These are phyloP conservation scores for Coemansia biformis DNA, from an alignment of 192 early-diverging fungal species.

Conservation along the genomic window DNA sequence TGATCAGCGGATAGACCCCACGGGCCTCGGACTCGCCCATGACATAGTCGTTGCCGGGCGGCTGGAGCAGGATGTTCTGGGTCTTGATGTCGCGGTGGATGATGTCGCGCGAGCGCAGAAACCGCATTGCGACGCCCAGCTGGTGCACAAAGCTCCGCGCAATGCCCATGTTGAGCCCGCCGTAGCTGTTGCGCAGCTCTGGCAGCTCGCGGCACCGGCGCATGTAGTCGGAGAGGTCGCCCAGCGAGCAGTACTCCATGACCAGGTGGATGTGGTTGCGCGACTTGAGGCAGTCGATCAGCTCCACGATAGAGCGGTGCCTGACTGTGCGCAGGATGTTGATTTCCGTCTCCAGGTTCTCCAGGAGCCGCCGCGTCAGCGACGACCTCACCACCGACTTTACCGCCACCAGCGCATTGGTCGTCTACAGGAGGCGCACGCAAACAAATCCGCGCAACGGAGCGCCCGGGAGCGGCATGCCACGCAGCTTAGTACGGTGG, in stretches of 20 bases:
- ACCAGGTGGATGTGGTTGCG: constrained; percentile 90
- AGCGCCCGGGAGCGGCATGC: too few relatives aligned
- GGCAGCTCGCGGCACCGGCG: constrained; percentile 57
- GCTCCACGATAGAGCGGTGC: constrained; percentile 82
- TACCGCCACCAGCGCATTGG: constrained; percentile 70
- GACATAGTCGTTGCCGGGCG: constrained; percentile 39
- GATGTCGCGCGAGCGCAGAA: constrained; percentile 76
- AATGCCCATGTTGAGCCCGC: constrained; percentile 75
- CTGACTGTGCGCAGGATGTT: constrained; percentile 79
- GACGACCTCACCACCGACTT: constrained; percentile 86
- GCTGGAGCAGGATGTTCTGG: constrained; percentile 82
- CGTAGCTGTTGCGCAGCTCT: constrained; percentile 55
- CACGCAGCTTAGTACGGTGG: too few relatives aligned
- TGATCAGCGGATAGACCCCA: constrained; percentile 61
- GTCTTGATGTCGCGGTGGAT: constrained; percentile 98
- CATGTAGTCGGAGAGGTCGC: constrained; percentile 89
- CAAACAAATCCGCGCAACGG: too few relatives aligned
- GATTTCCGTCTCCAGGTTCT: constrained; percentile 96
- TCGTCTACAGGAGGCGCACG: constrained; percentile 38
- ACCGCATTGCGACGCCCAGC: constrained; percentile 73
- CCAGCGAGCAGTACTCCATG: constrained; percentile 97
- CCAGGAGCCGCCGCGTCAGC: constrained; percentile 83
- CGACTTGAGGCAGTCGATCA: constrained; percentile 88
- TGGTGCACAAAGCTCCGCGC: constrained; percentile 83
- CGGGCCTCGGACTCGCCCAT: constrained; percentile 40